Evolutionary conservation across 75 land plant species (phyloP).

Genomic region (Sequoiadendron giganteum): DNA sequence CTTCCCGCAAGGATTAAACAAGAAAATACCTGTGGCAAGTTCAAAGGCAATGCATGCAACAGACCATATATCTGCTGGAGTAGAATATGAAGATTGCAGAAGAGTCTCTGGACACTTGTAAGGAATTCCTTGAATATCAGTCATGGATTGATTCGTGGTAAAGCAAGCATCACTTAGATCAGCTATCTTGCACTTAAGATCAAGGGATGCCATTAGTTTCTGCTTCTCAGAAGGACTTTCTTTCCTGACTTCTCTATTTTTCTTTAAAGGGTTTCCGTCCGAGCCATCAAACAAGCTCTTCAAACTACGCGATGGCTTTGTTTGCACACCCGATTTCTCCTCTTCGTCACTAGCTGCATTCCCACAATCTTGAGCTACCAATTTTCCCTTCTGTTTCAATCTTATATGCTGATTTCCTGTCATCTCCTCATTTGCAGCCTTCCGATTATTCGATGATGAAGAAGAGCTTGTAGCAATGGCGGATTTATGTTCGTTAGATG

Average conservation of each 20-base stretch:
- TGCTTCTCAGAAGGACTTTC: not conserved
- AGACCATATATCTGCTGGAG: constrained; percentile 78
- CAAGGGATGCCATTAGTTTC: constrained; percentile 17
- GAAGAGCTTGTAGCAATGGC: constrained; percentile 21
- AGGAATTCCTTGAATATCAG: constrained; percentile 54
- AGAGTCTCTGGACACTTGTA: no score
- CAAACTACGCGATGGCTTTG: no score
- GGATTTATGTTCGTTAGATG: no score
- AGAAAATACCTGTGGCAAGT: constrained; percentile 83
- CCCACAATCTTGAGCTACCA: no score
- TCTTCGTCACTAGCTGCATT: no score
- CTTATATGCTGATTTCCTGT: constrained; percentile 45
- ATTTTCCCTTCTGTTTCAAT: no score
- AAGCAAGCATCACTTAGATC: constrained; percentile 94
- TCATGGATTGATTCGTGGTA: constrained; percentile 79
- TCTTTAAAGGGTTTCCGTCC: not conserved
- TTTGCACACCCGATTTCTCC: no score
- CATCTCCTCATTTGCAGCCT: constrained; percentile 10
- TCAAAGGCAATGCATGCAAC: constrained; percentile 94
- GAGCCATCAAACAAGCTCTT: constrained; percentile 9
- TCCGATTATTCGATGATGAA: not conserved
- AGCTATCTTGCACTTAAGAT: constrained; percentile 76
- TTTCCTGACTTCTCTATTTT: not conserved
- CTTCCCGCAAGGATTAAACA: constrained; percentile 23
- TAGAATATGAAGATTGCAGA: no score